Evolutionary conservation across 2,329 filamentous ascomycete species (phyloP), one percentile per base, ranked within the genome.

Genomic region (Fusarium nygamai): DNA sequence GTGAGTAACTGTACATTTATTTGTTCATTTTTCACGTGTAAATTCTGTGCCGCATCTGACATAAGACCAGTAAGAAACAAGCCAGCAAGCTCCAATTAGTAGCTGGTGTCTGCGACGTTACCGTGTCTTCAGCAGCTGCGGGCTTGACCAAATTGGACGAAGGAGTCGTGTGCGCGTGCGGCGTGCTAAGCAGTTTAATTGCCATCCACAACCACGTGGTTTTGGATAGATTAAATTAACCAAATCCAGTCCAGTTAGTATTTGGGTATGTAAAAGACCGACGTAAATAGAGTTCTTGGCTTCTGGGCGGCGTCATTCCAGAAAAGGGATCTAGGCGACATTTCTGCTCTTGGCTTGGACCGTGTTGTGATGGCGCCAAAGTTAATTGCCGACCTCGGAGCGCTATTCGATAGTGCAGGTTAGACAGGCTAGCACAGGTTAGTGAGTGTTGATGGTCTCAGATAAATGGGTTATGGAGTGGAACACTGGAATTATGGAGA

Each of bases 91-190:
- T 56, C 27, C 69, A 72, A 39, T 41, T 67, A 22, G 1, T 50
- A 12, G 57, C 50, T 31, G 38, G 67, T 8, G 3, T 67, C 1
- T 72, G 57, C 51, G 68, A 72, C 17, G 31, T 72, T 24, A 53
- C 62, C 5, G 58, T 72, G 16, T 71, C 67, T 24, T 71, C 67
- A 41, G 62, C 41, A 22, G 62, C 68, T 43, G 56, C 67, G 24
- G 62, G 67, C 8, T 11, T 71, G n/a, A n/a, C 61, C 33, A 27
- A 46, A 36, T 63, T 54, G 67, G 47, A 62, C 34, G 67, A 71
- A 43, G 67, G 69, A 19, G 36, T 67, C 13, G 31, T 71, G 24
- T 67, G 62, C 5, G 29, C 33, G 1, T 61, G 69, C 29, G 69
- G 69, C 16, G 44, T 67, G 67, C 14, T 71, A 22, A 62, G 61